Conservation (phyloP, 163 green algal species). For the Chlorella variabilis region DNA sequence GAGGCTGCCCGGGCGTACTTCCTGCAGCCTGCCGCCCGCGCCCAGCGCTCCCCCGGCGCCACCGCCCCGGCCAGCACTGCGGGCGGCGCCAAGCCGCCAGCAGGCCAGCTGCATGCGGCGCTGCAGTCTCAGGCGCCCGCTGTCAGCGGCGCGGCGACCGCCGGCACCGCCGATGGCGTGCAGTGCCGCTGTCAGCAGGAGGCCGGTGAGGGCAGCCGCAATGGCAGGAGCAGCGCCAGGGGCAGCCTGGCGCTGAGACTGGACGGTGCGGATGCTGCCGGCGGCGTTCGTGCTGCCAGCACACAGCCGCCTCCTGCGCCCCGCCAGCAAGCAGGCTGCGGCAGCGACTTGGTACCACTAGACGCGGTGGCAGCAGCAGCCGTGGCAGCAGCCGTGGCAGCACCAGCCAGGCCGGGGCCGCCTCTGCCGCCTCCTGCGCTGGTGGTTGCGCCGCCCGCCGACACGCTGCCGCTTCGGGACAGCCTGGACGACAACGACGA, state of each 20-base stretch:
- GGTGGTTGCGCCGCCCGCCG: no score
- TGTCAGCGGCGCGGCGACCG: not conserved
- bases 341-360: not conserved
- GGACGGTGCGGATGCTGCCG: not conserved
- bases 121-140: not conserved
- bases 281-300: not conserved
- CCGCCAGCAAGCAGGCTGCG: no score
- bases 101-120: slow-evolving; percentile 14
- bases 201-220: not conserved
- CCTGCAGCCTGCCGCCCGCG: not conserved
- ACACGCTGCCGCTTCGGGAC: not conserved
- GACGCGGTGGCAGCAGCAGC: not conserved
- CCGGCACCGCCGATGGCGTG: not conserved
- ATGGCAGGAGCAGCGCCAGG: not conserved
- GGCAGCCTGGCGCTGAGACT: slow-evolving; percentile 26
- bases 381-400: no score
- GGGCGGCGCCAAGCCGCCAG: no score
- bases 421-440: no score
- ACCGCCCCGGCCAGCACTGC: not conserved
- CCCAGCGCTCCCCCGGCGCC: not conserved
- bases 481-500: not conserved
- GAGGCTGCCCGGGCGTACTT: slow-evolving; percentile 24
- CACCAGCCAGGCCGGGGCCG: no score
- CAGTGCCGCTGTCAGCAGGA: not conserved
- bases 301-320: no score